Base-by-base conservation (phyloP, 495 filamentous ascomycete species). In the Penicillium paxilli region DNA sequence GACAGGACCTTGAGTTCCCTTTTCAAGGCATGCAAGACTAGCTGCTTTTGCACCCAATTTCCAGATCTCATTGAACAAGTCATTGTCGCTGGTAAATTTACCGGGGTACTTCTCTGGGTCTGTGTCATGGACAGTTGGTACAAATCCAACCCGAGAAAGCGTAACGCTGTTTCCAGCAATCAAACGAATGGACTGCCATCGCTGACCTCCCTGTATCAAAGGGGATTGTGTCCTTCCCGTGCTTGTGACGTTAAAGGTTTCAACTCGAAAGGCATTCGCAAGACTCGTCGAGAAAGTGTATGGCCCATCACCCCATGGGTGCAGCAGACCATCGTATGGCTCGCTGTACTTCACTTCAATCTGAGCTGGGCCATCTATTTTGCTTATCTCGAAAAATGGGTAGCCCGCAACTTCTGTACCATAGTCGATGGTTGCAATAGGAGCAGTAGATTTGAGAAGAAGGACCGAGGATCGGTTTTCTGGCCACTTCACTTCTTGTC, bases 291-390 rank as follows among this genome's bases (percentile, higher is more conserved):
- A 33, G 25, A 52, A 52, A 8, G 24, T 22, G 35, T 38, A 44
- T 1, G 55, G 55, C 2, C 55, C 55, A 44, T 57, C 55, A 4
- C 44, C 23, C 9, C 24, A 48, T 16, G 49, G 42, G 1, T 52
- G 32, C 7, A 7, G n/a, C 16, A 52, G 24, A 1, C 55, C 55
- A 16, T 22, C 9, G 23, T 42, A 52, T 16, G 37, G 55, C 17
- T 57, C 55, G 19, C 44, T 52, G 20, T 57, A 57, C 19, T 57
- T 57, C 6, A 57, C 42, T 37, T 57, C 49, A 49, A 57, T 48
- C 35, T 57, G 55, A 3, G 32, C 41, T 10, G 52, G 44, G 1
- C 26, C 22, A n/a, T 28, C 16, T 14, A 51, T 11, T 19, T 3
- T 26, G 12, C 12, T 17, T n/a, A 57, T 16, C 24, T 51, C 40